Evolutionary conservation across 2,329 filamentous ascomycete species (phyloP).

Genomic region (Fusarium succisae): DNA sequence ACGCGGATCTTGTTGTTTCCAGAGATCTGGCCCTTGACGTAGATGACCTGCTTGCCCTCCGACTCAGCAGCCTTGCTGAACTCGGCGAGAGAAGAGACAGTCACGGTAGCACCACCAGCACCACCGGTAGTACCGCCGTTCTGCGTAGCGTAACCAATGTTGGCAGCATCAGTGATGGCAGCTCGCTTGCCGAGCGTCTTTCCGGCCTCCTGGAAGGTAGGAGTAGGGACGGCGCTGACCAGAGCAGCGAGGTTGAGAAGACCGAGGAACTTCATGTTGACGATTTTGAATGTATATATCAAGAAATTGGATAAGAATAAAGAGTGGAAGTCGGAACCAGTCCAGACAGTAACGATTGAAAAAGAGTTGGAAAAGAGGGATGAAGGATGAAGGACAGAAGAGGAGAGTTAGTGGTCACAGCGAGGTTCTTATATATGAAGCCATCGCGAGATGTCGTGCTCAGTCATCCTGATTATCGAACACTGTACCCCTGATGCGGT

Average conservation of each 20-base stretch:
- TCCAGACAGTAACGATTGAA: constrained; percentile 37
- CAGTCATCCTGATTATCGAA: constrained; percentile 7
- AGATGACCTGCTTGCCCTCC: constrained; percentile 52
- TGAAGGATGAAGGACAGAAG: constrained; percentile 24
- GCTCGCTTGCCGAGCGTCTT: constrained; percentile 48
- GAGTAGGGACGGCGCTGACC: constrained; percentile 45
- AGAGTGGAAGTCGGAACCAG: constrained; percentile 33
- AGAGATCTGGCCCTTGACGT: constrained; percentile 54
- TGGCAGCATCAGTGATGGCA: constrained; percentile 49
- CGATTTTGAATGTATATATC: neutral
- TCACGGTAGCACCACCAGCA: constrained; percentile 58
- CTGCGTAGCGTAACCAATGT: constrained; percentile 48
- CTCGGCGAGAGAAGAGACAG: constrained; percentile 53
- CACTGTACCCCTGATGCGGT: neutral
- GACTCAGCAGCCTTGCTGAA: constrained; percentile 59
- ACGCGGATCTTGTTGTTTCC: constrained; percentile 52
- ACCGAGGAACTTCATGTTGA: constrained; percentile 47
- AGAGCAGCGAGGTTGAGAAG: constrained; percentile 45
- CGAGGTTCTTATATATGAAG: constrained; percentile 32
- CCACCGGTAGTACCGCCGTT: constrained; percentile 60
- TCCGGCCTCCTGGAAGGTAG: constrained; percentile 41
- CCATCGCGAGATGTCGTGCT: constrained; percentile 1
- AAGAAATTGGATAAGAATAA: neutral
- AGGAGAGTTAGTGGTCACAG: neutral
- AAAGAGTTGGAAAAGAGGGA: constrained; percentile 13